Conservation (phyloP, 495 filamentous ascomycete species). For the Penicillium angulare region DNA sequence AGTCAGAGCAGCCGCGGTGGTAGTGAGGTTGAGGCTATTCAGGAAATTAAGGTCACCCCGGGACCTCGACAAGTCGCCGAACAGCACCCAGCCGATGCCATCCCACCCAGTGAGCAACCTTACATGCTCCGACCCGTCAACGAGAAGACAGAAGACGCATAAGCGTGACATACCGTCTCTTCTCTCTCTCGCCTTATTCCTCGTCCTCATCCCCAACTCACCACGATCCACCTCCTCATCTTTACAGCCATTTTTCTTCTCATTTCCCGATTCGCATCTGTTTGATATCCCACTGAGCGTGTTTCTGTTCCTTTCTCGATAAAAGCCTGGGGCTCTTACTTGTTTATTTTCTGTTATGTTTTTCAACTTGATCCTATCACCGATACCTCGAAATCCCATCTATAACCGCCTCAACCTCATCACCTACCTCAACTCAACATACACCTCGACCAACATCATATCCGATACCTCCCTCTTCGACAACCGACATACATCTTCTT, state of each 20-base stretch:
- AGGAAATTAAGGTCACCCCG: constrained; percentile 37
- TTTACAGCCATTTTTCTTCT: constrained; percentile 1
- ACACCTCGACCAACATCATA: neutral
- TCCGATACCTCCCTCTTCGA: too few species aligned
- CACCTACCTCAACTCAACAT: too few species aligned
- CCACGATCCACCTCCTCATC: neutral
- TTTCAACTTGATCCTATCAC: neutral
- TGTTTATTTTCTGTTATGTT: constrained; percentile 1
- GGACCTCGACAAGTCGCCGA: constrained; percentile 36
- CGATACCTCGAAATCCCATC: constrained; percentile 1
- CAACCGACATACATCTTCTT: too few species aligned
- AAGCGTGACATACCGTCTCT: neutral
- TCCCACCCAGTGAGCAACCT: constrained; percentile 12
- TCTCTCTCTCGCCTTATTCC: neutral
- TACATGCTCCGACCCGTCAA: constrained; percentile 15
- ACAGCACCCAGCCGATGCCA: constrained; percentile 26
- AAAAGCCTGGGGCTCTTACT: constrained; percentile 31
- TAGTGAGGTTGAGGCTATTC: constrained; percentile 34
- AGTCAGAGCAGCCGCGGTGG: constrained; percentile 41
- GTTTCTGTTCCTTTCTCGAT: constrained; percentile 10
- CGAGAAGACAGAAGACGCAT: constrained; percentile 25
- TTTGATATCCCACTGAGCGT: constrained; percentile 34
- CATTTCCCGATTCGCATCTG: constrained; percentile 16
- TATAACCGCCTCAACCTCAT: too few species aligned
- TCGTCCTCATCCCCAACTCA: too few species aligned